Base-by-base conservation (phyloP, 805 yeast species). In the Starmerella kuoi region DNA sequence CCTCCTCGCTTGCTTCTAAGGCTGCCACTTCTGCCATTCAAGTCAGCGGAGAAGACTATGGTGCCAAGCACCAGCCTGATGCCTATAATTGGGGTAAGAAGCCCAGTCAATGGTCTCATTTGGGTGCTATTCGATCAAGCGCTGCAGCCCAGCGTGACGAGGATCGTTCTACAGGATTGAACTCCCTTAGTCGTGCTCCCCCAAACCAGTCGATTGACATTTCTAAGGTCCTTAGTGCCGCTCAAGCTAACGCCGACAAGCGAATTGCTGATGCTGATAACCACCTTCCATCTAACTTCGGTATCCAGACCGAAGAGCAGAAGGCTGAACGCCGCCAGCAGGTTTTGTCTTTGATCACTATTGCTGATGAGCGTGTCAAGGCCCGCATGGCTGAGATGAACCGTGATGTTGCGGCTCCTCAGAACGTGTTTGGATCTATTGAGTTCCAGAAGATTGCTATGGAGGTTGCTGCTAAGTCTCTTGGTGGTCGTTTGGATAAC, bases 401-500 rank as follows among this genome's bases (percentile, higher is more conserved):
- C 50, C 61, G 63, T 46, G 47, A 58, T 57, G 51, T 68, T 57
- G 59, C 66, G 50, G 59, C 66, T 52, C 51, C 69, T 58, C 37
- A 15, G 24, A 60, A 61, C 45, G 46, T 65, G 17, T 57, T 57
- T 45, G 55, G 60, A 15, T 72, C 73, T 51, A 73, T 73, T 15
- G 75, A 71, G 35, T 70, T 65, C 56, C 84, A 84, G 63, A 74
- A 75, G 49, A 72, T 72, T 49, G 96, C 95, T 2, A 69, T 79
- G 41, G 76, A 77, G 24, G 64, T 81, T 48, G 95, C 95, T 2
- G 81, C 80, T 57, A 71, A 72, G 48, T 75, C 76, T 54, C 66
- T 72, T 36, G 73, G 72, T 38, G 76, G 73, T 57, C 71, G 88
- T 55, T 56, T 70, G 37, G 66, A 68, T 47, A 58, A 65, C 48